Evolutionary conservation across 2,329 filamentous ascomycete genomes (phyloP).

Genomic region (Cercospora janseana): DNA sequence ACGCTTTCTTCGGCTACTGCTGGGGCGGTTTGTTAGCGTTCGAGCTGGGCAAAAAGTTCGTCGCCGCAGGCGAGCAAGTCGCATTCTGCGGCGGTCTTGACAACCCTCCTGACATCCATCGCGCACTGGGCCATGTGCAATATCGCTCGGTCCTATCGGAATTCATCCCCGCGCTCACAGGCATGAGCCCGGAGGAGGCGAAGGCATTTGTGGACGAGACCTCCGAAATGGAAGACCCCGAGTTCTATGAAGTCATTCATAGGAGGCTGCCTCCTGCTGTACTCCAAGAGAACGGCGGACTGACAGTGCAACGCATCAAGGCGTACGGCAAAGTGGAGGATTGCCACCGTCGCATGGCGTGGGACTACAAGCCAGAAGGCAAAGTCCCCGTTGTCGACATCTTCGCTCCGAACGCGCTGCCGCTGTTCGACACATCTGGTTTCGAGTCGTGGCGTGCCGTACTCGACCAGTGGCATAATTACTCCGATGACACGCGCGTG

Average conservation of each 20-base stretch:
- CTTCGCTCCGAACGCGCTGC: background rate
- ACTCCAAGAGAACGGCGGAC: background rate
- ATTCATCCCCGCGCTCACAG: conserved; percentile 23
- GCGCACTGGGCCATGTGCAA: conserved; percentile 20
- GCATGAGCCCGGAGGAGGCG: conserved; percentile 19
- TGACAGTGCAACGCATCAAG: background rate
- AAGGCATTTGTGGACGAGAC: conserved; percentile 20
- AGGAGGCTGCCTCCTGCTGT: background rate
- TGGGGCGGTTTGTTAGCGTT: conserved; percentile 54
- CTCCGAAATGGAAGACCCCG: conserved; percentile 16
- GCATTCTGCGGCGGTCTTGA: conserved; percentile 49
- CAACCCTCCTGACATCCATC: conserved; percentile 50
- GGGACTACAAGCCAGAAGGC: background rate
- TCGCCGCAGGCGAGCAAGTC: conserved; percentile 38
- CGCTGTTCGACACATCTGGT: background rate
- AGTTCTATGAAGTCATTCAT: conserved; percentile 20
- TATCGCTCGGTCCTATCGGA: conserved; percentile 23
- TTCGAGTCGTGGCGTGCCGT: background rate
- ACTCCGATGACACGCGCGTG: background rate
- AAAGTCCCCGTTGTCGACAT: background rate
- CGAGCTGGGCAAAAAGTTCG: conserved; percentile 50
- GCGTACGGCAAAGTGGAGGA: background rate
- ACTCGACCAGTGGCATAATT: background rate
- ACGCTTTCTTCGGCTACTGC: conserved; percentile 53
- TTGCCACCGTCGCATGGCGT: background rate